Base-by-base conservation (phyloP, 495 filamentous ascomycete species). In the Penicillium bialowiezense region DNA sequence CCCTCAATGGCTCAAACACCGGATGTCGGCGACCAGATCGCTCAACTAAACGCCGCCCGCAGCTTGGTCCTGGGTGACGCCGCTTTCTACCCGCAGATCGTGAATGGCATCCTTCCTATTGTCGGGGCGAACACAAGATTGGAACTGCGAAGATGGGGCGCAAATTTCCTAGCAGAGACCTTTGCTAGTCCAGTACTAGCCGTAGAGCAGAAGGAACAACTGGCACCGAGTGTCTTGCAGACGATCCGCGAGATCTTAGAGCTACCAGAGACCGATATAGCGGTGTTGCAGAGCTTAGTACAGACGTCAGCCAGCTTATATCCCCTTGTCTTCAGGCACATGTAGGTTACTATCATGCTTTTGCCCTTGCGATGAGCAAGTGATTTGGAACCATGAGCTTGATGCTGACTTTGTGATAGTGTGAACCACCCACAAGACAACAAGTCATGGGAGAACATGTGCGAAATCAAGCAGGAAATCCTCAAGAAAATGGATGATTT, bases 141-240 rank as follows among this genome's bases (percentile, higher is more conserved):
- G 15, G 89, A 95, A 67, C 70, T 97, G 56, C 86, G 89, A 67
- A 77, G 91, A 85, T 99, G 95, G 95, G 95, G 91, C 18, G 83
- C 91, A 18, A 90, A 97, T 20, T 99, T 99, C 65, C 75, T 99
- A 31, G 92, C 95, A 32, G 93, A 99, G 74, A 89, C 91, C 3
- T 96, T 99, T 69, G 84, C 95, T 15, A 91, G 86, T 36, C 93
- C 93, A 12, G 80, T 83, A 28, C 74, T 97, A 55, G 65, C 80
- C 45, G 69, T 73, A 28, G 72, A 80, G 41, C 84, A 87, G 66
- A 97, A 97, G 75, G 86, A 85, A 69, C 79, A 82, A 50, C 62
- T 95, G 51, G 80, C 83, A 41, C 69, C 89, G 48, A 69, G 72
- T 21, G 87, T 91, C 46, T 63, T 99, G 59, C 84, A 89, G 51